Evolutionary conservation across 2,329 filamentous ascomycete species (phyloP), one percentile per base, ranked within the genome.

Genomic region (Beauveria sp.): DNA sequence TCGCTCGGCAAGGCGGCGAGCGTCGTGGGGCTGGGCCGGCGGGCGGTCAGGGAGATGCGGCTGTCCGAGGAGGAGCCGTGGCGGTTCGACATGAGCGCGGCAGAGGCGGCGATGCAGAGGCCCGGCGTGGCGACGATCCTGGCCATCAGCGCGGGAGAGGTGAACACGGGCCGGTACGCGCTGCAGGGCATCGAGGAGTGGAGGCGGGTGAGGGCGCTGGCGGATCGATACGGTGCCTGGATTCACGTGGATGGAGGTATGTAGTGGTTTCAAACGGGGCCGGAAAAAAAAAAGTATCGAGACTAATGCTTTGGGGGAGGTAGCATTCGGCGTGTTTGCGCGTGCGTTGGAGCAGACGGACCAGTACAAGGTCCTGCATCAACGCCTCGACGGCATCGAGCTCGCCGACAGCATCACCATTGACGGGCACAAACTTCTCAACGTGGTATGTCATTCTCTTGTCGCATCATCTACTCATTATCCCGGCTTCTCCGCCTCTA

Each of bases 361-460:
- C 1, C 82, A 88, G 61, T 92, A 89, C 69, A 70, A 75, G 3
- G 62, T 72, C 14, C 75, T 85, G 64, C 85, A 75, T 62, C 74
- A 71, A 42, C 80, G 74, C 63, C 80, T 75, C 1, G 79, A 83
- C 4, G 90, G 90, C 1, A 73, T 97, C 14, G 88, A 96, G 64
- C 78, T 96, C 2, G 91, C 90, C 3, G 91, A 97, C 71, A 96
- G 90, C 56, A 92, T 97, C 67, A 88, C 91, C 0, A 87, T 89
- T 2, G 93, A 97, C 69, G 89, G 84, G 0, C 93, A 98, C 74
- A 97, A 97, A 71, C 76, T 96, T n/a, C 82, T 98, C 64, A 97
- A 97, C 67, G 91, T 96, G 51, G 85, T 87, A 73, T 64, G 83
- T 45, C 3, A 51, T 60, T 51, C 4, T 18, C 14, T 80, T 24